Percentiles rank a stretch among this genome's conserved stretches.
Evolutionary conservation across 78 protist genomes (phyloP).

Genomic region (Chrysochromulina tobinii): DNA sequence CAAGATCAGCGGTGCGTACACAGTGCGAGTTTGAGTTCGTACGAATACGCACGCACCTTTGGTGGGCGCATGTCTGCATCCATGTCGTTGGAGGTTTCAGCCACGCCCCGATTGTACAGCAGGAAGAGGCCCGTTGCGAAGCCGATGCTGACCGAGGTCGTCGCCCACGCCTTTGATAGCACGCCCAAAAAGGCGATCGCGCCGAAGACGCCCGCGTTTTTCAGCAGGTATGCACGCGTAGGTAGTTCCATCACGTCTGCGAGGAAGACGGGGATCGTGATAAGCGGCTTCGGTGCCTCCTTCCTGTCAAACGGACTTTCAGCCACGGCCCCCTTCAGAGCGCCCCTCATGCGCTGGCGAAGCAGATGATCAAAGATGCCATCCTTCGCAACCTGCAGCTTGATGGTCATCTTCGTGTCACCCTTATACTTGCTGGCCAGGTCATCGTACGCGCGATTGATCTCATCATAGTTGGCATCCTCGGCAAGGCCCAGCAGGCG

Average conservation of each 20-base stretch:
- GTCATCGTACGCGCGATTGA: not conserved
- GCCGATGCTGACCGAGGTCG: not conserved
- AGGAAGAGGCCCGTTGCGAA: not conserved
- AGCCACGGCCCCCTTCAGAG: not conserved
- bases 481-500: not conserved
- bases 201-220: not conserved
- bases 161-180: not conserved
- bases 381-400: slow-evolving; percentile 25
- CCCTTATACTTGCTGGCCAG: not conserved
- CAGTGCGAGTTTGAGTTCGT: too few relatives aligned
- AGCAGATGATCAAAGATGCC: not conserved
- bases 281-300: not conserved
- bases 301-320: not conserved
- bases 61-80: not conserved
- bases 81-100: not conserved
- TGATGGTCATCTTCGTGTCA: not conserved
- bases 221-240: not conserved
- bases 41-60: not conserved
- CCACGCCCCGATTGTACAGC: slow-evolving; percentile 15
- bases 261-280: not conserved
- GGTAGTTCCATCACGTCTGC: not conserved
- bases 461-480: not conserved
- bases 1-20: not conserved
- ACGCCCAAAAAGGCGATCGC: not conserved
- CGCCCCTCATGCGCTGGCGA: slow-evolving; percentile 9